Percentiles rank a stretch among this genome's conserved stretches.
phyloP scores from a whole-genome alignment of 345 rosid species.

The Hibiscus trionum region DNA sequence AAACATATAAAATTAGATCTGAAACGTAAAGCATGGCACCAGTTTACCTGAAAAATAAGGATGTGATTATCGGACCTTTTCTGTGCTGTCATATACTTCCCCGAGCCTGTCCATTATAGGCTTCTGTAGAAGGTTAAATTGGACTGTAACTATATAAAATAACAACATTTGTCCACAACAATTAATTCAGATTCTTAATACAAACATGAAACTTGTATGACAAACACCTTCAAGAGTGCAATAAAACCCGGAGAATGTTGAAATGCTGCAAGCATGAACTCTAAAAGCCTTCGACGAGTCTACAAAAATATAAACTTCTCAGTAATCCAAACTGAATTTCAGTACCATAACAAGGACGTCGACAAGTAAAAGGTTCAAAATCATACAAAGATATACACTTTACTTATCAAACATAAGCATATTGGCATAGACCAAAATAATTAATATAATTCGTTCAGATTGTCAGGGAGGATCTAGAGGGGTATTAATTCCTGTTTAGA shows the following conservation, averaged over 20 bases:
- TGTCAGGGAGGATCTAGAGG: neutral
- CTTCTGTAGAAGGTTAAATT: slow-evolving; percentile 45
- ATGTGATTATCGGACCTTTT: slow-evolving; percentile 52
- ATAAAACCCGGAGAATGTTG: slow-evolving; percentile 72
- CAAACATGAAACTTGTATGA: neutral
- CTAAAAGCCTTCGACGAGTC: slow-evolving; percentile 73
- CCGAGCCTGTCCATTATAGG: slow-evolving; percentile 90
- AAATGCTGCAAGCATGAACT: slow-evolving; percentile 84
- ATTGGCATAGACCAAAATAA: neutral
- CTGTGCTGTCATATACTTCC: slow-evolving; percentile 85
- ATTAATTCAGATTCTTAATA: too few relatives aligned
- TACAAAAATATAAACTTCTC: slow-evolving; percentile 19
- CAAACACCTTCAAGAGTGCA: slow-evolving; percentile 64
- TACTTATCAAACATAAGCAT: neutral
- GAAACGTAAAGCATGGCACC: neutral
- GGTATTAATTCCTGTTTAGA: neutral
- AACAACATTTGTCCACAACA: neutral
- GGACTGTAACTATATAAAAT: neutral
- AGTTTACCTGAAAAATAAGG: neutral
- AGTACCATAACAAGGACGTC: neutral
- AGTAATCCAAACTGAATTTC: neutral
- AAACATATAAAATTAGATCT: neutral
- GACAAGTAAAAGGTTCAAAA: neutral
- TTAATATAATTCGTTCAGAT: neutral
- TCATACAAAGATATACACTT: neutral